A percentile compares a stretch with the other conserved stretches of the same genome.
These are phyloP conservation scores for Zoysia pacifica DNA, from an alignment of 176 grass and related monocot species.

Conservation along the genomic window DNA sequence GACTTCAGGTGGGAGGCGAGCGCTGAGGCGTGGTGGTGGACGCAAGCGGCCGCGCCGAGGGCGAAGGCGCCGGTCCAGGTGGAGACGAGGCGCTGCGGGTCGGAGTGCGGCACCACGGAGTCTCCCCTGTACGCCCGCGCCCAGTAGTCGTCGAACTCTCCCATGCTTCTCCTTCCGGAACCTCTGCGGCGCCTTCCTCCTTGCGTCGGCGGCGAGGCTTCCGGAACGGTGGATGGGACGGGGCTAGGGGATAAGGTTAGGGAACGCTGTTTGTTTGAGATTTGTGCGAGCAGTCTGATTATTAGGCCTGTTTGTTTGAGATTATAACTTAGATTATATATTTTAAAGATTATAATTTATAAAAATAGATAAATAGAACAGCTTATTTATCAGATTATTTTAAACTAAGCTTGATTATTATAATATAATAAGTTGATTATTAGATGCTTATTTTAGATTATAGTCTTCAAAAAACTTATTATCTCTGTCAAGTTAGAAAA, in stretches of 20 bases:
- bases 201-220: slow-evolving; percentile 22
- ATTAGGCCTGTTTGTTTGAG: too few species aligned
- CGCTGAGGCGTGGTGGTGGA: slow-evolving; percentile 61
- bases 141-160: slow-evolving; percentile 77
- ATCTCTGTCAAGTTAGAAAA: too few species aligned
- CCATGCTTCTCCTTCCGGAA: slow-evolving; percentile 20
- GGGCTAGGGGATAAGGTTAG: background rate
- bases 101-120: slow-evolving; percentile 75
- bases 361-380: too few species aligned
- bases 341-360: too few species aligned
- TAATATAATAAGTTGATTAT: too few species aligned
- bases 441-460: too few species aligned
- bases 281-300: too few species aligned
- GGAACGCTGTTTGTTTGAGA: background rate
- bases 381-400: too few species aligned
- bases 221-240: background rate
- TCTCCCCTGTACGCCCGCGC: slow-evolving; percentile 75
- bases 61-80: slow-evolving; percentile 72
- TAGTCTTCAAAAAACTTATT: too few species aligned
- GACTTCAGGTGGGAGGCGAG: slow-evolving; percentile 49
- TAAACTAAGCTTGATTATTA: too few species aligned
- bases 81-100: slow-evolving; percentile 58
- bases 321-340: too few species aligned
- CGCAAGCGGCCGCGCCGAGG: slow-evolving; percentile 72
- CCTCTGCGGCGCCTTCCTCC: background rate